Evolutionary conservation across 2,329 filamentous ascomycete species (phyloP).

Genomic region (Aschersonia sp.): DNA sequence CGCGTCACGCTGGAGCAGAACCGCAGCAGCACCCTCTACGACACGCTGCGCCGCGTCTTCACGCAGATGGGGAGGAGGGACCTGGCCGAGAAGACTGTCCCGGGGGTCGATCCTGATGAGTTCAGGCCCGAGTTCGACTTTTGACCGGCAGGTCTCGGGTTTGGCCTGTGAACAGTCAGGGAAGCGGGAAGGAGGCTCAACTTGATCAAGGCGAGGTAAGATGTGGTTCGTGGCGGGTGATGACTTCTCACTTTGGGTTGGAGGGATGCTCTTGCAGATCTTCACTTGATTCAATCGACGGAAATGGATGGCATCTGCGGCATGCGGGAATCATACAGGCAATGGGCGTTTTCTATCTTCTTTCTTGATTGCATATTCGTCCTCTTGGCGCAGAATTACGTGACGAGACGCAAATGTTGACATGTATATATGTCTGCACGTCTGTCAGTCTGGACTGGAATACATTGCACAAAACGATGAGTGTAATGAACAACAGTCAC

Average conservation of each 20-base stretch:
- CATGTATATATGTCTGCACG: not conserved
- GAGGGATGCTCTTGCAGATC: too few relatives aligned
- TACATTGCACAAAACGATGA: not conserved
- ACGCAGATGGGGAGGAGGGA: slow-evolving; percentile 87
- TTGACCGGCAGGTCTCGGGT: slow-evolving; percentile 10
- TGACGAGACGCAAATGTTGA: not conserved
- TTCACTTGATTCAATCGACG: too few relatives aligned
- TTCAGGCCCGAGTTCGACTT: slow-evolving; percentile 91
- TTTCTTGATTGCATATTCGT: too few relatives aligned
- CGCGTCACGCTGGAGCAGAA: slow-evolving; percentile 90
- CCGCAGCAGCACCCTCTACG: slow-evolving; percentile 90
- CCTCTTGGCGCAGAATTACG: too few relatives aligned
- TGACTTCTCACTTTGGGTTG: too few relatives aligned
- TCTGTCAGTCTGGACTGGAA: not conserved
- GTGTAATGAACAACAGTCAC: too few relatives aligned
- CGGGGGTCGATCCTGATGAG: slow-evolving; percentile 78
- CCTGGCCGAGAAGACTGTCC: slow-evolving; percentile 72
- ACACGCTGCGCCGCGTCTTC: slow-evolving; percentile 89
- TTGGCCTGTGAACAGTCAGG: not conserved
- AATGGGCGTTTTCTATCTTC: too few relatives aligned
- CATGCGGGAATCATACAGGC: too few relatives aligned
- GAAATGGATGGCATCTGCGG: too few relatives aligned
- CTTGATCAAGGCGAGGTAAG: too few relatives aligned
- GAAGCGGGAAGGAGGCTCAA: too few relatives aligned
- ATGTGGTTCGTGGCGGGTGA: too few relatives aligned